A percentile compares a stretch with the other conserved stretches of the same genome.
These are phyloP conservation scores for Hansenula sp. DNA, from an alignment of 1,139 yeast species.

Conservation along the genomic window DNA sequence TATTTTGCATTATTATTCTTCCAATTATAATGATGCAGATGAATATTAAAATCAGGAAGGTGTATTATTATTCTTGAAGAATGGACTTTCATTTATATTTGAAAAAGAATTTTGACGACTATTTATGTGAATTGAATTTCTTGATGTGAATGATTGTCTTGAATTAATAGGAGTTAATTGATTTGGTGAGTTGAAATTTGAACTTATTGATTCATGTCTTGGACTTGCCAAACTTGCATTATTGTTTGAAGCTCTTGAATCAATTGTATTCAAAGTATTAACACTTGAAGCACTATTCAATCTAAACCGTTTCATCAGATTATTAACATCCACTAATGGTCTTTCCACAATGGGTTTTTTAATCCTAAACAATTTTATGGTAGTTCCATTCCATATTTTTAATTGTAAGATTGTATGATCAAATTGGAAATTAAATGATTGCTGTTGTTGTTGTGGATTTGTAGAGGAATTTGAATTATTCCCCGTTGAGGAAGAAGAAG, in stretches of 20 bases:
- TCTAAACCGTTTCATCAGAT: constrained; percentile 41
- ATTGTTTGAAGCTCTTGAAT: constrained; percentile 7
- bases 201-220: constrained; percentile 10
- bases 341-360: constrained; percentile 38
- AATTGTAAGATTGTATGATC: constrained; percentile 20
- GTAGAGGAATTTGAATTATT: not conserved
- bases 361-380: constrained; percentile 56
- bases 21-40: not conserved
- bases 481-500: not conserved
- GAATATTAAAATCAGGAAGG: not conserved
- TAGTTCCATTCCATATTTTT: constrained; percentile 63
- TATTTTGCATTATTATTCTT: not conserved
- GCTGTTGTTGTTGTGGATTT: not conserved
- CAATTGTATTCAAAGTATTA: constrained; percentile 8
- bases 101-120: constrained; percentile 18
- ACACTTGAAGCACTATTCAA: constrained; percentile 19
- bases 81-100: constrained; percentile 3
- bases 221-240: constrained; percentile 4
- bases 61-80: not conserved
- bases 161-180: constrained; percentile 24
- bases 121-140: constrained; percentile 12
- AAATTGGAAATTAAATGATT: constrained; percentile 9
- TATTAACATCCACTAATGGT: constrained; percentile 49
- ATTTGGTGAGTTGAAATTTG: constrained; percentile 19
- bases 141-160: constrained; percentile 22